Conservation (phyloP, 495 filamentous ascomycete genomes). For the Durotheca rogersii region DNA sequence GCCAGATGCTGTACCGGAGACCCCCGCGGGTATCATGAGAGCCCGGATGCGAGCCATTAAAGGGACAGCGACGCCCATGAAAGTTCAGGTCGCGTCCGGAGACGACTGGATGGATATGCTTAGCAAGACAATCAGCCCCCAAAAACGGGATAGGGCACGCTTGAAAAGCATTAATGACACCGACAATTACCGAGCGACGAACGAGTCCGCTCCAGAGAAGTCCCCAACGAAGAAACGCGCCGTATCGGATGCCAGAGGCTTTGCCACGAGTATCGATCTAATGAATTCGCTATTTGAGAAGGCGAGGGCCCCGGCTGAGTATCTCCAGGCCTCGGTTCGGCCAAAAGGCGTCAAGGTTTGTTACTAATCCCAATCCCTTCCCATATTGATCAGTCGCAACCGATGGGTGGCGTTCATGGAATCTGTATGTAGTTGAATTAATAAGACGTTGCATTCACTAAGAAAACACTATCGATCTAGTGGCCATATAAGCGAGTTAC, state of each 20-base stretch:
- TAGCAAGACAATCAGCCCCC: slow-evolving; percentile 86
- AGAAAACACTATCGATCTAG: slow-evolving; percentile 66
- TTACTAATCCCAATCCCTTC: slow-evolving; percentile 42
- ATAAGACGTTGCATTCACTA: slow-evolving; percentile 32
- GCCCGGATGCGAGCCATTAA: slow-evolving; percentile 58
- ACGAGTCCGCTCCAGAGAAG: slow-evolving; percentile 36
- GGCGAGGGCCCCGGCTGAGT: slow-evolving; percentile 50
- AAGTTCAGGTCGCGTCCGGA: slow-evolving; percentile 56
- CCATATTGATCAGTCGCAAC: background rate
- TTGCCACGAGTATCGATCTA: slow-evolving; percentile 80
- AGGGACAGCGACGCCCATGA: slow-evolving; percentile 58
- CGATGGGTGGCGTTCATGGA: background rate
- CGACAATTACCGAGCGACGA: slow-evolving; percentile 20
- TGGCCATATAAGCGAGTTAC: slow-evolving; percentile 81
- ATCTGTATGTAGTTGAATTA: slow-evolving; percentile 36
- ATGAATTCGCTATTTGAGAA: slow-evolving; percentile 86
- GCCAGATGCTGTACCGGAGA: slow-evolving; percentile 41
- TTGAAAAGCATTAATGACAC: slow-evolving; percentile 52
- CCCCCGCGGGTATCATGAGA: slow-evolving; percentile 55
- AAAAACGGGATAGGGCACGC: slow-evolving; percentile 72
- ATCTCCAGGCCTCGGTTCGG: slow-evolving; percentile 40
- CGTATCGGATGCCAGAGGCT: slow-evolving; percentile 55
- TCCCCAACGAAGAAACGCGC: slow-evolving; percentile 35
- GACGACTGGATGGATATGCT: slow-evolving; percentile 89
- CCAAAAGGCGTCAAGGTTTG: slow-evolving; percentile 52